phyloP scores from a whole-genome alignment of 2,329 filamentous ascomycete genomes.

The Dactylellina sp. region DNA sequence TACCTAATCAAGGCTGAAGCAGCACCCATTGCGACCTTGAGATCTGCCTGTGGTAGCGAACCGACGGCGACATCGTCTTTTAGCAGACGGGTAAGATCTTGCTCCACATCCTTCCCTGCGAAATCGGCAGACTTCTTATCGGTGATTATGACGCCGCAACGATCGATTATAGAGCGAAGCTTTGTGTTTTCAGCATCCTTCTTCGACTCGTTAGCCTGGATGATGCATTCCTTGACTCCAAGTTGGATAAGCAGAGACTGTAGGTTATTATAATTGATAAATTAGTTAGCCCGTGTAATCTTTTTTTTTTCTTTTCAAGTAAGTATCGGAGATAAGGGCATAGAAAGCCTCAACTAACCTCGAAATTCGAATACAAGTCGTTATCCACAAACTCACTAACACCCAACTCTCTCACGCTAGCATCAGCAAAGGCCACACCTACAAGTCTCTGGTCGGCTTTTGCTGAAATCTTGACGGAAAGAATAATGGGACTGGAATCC shows the following conservation, averaged over 20 bases:
- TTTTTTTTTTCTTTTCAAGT: too few relatives aligned
- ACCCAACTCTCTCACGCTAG: constrained; percentile 91
- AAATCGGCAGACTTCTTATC: constrained; percentile 83
- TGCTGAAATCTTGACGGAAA: constrained; percentile 92
- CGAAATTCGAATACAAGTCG: constrained; percentile 97
- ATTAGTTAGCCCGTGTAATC: not conserved
- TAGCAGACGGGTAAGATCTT: constrained; percentile 86
- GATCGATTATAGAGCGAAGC: constrained; percentile 87
- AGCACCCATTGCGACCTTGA: constrained; percentile 96
- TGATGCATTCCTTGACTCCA: constrained; percentile 90
- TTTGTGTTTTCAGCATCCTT: constrained; percentile 92
- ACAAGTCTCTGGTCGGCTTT: constrained; percentile 88
- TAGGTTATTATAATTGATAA: constrained; percentile 20
- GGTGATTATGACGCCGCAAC: constrained; percentile 88
- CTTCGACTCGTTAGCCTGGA: constrained; percentile 81
- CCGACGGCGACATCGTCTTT: constrained; percentile 84
- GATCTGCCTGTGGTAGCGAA: constrained; percentile 85
- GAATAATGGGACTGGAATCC: constrained; percentile 90
- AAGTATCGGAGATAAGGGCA: not conserved
- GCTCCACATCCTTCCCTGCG: constrained; percentile 90
- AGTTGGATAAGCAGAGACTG: constrained; percentile 86
- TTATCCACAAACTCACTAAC: constrained; percentile 99
- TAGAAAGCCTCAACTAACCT: constrained; percentile 67
- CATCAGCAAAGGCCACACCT: constrained; percentile 97
- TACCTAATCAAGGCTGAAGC: constrained; percentile 95